Evolutionary conservation across 106 monocot genomes (phyloP), one percentile per base, ranked within the genome.

Genomic region (Phalaenopsis equestris): DNA sequence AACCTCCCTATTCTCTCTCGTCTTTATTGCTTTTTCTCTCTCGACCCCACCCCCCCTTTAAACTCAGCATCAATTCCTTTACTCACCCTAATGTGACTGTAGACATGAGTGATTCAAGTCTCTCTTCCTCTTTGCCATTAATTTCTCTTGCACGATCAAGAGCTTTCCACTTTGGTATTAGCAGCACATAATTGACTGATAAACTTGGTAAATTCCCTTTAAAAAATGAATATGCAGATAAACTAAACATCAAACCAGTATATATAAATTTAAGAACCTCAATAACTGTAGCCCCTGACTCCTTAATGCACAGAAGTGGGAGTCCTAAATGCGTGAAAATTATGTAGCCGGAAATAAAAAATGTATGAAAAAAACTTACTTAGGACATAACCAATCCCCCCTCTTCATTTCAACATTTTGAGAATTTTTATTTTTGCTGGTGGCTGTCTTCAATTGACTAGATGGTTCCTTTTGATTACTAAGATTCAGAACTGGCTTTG

Each of bases 301-400:
- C 6, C 10, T 70, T 12, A 12, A 52, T 12, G 12, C 3, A 70
- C 3, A 39, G 39, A 70, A 15, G 10, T 56, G 19, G 70, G 70
- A 36, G 8, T 70, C 70, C 36, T 39, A 70, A 14, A 70, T 39
- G 15, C 4, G 14, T 70, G 10, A 70, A 70, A 70, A 70, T 12
- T 39, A 70, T 2, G 38, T 10, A 1, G 14, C n/a, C 43, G 7
- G 6, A 21, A 45, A 68, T 4, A 74, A 45, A 12, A 74, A 74
- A 42, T 42, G 43, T 74, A n/a, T 42, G 19, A 23, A 67, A 72
- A 37, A 79, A 70, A 84, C 90, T 85, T 92, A 94, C 99, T 83
- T 87, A 16, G 93, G 82, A 78, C 99, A 99, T 41, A 93, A 76
- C 99, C 99, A 99, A n/a, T 99, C 95, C 39, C 99, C 99, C 80